These are phyloP conservation scores for Berberis vulgaris DNA, from an alignment of 164 flowering plant species.

Conservation along the genomic window DNA sequence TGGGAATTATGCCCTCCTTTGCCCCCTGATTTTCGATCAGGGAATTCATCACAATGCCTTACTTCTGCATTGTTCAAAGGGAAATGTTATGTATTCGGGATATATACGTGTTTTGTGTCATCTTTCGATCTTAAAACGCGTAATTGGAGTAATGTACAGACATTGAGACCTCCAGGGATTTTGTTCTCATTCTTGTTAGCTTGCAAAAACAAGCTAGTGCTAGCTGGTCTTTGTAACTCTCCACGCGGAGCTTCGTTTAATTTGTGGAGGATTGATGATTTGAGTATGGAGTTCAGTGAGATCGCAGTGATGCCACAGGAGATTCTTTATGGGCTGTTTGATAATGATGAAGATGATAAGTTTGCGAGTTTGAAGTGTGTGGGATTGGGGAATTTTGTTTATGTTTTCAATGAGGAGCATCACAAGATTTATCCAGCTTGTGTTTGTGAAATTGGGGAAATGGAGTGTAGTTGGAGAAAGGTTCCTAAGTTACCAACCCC, in stretches of 20 bases:
- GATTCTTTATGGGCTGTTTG: slow-evolving; percentile 42
- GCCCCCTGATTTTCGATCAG: slow-evolving; percentile 42
- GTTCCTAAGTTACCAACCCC: slow-evolving; percentile 47
- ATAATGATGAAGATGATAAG: slow-evolving; percentile 42
- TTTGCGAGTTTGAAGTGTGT: slow-evolving; percentile 66
- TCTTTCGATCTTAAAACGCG: slow-evolving; percentile 34
- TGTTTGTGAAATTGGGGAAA: slow-evolving; percentile 37
- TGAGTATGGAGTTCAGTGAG: slow-evolving; percentile 49
- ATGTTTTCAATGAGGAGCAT: slow-evolving; percentile 55
- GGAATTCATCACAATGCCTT: slow-evolving; percentile 38
- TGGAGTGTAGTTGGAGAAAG: slow-evolving; percentile 46
- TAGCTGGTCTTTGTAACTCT: slow-evolving; percentile 46
- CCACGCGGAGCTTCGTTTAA: slow-evolving; percentile 33
- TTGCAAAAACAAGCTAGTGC: slow-evolving; percentile 32
- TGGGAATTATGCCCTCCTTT: slow-evolving; percentile 60
- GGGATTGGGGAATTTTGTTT: slow-evolving; percentile 48
- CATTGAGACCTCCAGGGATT: slow-evolving; percentile 53
- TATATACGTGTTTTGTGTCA: slow-evolving; percentile 37
- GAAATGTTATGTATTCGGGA: slow-evolving; percentile 46
- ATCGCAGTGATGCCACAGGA: slow-evolving; percentile 52
- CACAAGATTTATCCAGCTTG: slow-evolving; percentile 52
- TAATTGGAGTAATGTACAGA: slow-evolving; percentile 50
- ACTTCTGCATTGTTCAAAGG: slow-evolving; percentile 41
- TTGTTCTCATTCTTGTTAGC: slow-evolving; percentile 48
- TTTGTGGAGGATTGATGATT: slow-evolving; percentile 48